Evolutionary conservation across 2,329 filamentous ascomycete genomes (phyloP).

Genomic region (Metarhizium brunneum): DNA sequence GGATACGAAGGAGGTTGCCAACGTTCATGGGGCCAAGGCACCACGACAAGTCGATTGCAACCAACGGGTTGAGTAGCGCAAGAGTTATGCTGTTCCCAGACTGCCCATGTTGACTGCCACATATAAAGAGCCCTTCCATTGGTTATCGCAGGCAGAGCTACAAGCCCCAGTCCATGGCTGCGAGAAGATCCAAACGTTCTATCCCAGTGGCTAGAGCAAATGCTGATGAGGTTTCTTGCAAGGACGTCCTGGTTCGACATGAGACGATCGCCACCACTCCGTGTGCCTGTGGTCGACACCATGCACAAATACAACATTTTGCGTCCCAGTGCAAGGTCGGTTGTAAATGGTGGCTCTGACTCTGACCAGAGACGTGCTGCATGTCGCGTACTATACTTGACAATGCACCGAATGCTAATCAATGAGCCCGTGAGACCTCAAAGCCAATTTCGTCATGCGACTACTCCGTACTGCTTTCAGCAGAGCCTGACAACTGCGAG

Average conservation of each 20-base stretch:
- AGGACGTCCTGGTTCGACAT: not conserved
- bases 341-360: too few species aligned
- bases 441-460: not conserved
- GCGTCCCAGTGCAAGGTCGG: too few species aligned
- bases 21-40: not conserved
- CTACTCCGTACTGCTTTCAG: not conserved
- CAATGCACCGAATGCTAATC: too few species aligned
- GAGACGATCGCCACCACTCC: too few species aligned
- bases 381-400: too few species aligned
- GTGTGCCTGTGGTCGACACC: too few species aligned
- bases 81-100: not conserved
- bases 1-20: not conserved
- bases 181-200: not conserved
- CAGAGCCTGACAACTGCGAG: not conserved
- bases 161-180: not conserved
- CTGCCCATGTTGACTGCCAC: not conserved
- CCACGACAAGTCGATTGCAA: not conserved
- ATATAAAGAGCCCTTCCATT: not conserved
- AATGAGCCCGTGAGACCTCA: not conserved
- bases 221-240: not conserved
- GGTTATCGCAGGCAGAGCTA: not conserved
- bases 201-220: not conserved
- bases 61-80: conserved; percentile 1
- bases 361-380: too few species aligned
- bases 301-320: too few species aligned